Evolutionary conservation across 495 filamentous ascomycete species (phyloP).

Genomic region (Podospora pseudocomata): DNA sequence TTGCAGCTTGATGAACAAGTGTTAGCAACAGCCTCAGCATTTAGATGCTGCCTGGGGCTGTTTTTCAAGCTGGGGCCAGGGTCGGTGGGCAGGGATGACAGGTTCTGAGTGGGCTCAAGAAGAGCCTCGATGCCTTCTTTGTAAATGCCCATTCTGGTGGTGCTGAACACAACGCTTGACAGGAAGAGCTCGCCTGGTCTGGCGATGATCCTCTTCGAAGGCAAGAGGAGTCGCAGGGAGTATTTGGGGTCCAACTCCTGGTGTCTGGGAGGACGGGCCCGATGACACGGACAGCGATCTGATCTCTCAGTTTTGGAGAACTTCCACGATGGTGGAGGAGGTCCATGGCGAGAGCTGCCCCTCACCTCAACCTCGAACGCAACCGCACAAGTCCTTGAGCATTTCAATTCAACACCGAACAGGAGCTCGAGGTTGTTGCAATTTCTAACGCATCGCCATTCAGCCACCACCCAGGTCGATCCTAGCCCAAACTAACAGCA

Average conservation of each 20-base stretch:
- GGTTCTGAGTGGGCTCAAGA: background rate
- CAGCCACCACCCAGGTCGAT: background rate
- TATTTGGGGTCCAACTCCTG: background rate
- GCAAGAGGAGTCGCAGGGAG: background rate
- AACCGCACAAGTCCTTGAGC: background rate
- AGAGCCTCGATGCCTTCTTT: background rate
- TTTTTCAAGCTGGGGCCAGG: background rate
- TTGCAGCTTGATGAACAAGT: slow-evolving; percentile 24
- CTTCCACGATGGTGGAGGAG: background rate
- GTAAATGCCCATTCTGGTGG: background rate
- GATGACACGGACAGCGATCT: background rate
- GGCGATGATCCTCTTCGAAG: too few relatives aligned
- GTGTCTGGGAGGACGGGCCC: background rate
- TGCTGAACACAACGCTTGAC: background rate
- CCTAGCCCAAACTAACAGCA: background rate
- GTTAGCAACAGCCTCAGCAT: slow-evolving; percentile 18
- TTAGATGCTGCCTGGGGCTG: background rate
- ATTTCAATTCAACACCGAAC: background rate
- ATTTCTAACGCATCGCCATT: background rate
- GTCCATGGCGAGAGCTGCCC: background rate
- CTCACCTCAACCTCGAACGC: background rate
- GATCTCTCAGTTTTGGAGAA: background rate
- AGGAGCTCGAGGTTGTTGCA: background rate
- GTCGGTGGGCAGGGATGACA: background rate
- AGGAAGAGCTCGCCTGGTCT: background rate